Conservation (phyloP, 2,329 filamentous ascomycete species). For the Diplodia seriata region DNA sequence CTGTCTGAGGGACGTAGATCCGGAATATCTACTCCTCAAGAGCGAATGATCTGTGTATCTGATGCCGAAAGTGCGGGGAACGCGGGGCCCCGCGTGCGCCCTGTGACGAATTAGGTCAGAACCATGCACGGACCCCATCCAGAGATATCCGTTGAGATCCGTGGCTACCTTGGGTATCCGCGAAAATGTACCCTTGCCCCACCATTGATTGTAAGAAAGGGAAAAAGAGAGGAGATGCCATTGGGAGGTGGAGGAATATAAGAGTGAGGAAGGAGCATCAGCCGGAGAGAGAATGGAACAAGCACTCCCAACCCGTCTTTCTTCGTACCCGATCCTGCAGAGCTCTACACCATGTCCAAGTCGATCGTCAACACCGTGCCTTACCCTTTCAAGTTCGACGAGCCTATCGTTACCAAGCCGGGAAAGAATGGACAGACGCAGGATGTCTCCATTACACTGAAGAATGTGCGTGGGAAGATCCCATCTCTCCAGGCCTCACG, state of each 20-base stretch:
- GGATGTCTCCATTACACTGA: slow-evolving; percentile 34
- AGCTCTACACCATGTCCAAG: slow-evolving; percentile 37
- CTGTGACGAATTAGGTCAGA: slow-evolving; percentile 18
- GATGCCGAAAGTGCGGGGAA: slow-evolving; percentile 1
- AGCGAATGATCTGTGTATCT: background rate
- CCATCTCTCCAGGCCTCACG: slow-evolving; percentile 52
- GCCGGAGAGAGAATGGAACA: slow-evolving; percentile 1
- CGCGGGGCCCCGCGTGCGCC: background rate
- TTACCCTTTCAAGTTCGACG: slow-evolving; percentile 46
- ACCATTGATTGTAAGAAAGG: background rate
- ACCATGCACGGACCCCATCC: slow-evolving; percentile 9
- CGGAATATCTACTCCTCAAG: background rate
- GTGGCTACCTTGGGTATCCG: slow-evolving; percentile 16
- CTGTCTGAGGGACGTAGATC: slow-evolving; percentile 1
- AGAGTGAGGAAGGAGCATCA: background rate
- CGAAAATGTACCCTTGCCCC: background rate
- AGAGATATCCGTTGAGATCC: slow-evolving; percentile 21
- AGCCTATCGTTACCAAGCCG: slow-evolving; percentile 10
- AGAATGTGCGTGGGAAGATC: slow-evolving; percentile 48
- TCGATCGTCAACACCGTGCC: slow-evolving; percentile 43
- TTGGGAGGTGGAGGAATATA: background rate
- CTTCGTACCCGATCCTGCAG: background rate
- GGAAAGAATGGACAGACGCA: slow-evolving; percentile 20
- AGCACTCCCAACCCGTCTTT: background rate
- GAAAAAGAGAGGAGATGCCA: background rate